phyloP scores from a whole-genome alignment of 1,284 basidiomycete genomes.

The Polyporus tsugae region DNA sequence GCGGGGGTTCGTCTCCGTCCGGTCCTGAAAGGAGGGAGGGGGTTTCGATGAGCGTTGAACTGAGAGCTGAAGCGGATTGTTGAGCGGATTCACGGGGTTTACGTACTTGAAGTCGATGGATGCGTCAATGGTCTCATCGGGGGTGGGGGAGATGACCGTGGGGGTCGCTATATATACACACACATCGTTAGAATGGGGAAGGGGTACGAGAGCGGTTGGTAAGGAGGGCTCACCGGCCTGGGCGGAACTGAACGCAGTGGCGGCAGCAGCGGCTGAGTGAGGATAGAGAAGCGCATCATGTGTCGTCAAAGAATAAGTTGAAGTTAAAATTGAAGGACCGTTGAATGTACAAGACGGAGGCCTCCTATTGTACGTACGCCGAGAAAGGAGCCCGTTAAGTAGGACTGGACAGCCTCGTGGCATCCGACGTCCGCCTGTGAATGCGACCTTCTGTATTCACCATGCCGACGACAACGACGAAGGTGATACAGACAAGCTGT shows the following conservation, averaged over 20 bases:
- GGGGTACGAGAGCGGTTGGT: background rate
- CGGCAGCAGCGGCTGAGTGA: background rate
- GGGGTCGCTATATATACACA: background rate
- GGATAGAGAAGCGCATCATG: background rate
- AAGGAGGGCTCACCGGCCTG: background rate
- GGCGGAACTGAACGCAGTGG: background rate
- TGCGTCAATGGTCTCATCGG: background rate
- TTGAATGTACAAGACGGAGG: too few species aligned
- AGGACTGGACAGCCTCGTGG: background rate
- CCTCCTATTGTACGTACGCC: too few species aligned
- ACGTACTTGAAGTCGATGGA: conserved; percentile 1
- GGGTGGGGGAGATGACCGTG: background rate
- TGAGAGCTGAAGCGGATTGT: background rate
- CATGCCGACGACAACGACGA: background rate
- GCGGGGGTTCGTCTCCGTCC: background rate
- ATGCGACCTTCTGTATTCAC: background rate
- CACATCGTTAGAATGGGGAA: background rate
- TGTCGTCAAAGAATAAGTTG: background rate
- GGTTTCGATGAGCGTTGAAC: background rate
- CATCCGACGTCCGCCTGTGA: background rate
- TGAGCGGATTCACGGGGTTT: background rate
- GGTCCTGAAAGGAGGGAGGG: background rate
- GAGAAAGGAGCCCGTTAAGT: too few species aligned
- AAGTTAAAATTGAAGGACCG: too few species aligned
- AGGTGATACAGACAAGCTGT: background rate